Conservation (phyloP, 305 asterid genomes). For the Rubia peregrina region DNA sequence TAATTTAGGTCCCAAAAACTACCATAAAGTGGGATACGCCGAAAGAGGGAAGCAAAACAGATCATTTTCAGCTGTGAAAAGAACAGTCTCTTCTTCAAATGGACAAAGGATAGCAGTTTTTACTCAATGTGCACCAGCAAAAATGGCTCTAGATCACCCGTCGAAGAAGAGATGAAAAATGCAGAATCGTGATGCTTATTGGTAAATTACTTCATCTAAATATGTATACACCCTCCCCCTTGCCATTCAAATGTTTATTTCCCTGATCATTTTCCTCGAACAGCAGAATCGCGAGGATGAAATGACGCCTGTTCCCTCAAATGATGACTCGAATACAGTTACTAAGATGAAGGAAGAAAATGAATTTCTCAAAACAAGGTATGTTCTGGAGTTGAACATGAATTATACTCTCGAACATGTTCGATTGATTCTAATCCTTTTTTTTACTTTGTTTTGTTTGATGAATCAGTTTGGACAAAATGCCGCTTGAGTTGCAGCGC, state of each 20-base stretch:
- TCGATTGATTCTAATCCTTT: background rate
- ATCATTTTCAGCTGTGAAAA: slow-evolving; percentile 22
- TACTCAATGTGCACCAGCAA: slow-evolving; percentile 2
- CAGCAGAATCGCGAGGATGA: slow-evolving; percentile 22
- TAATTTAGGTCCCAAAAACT: slow-evolving; percentile 38
- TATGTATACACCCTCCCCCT: background rate
- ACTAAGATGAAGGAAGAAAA: slow-evolving; percentile 38
- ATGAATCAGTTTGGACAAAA: slow-evolving; percentile 33
- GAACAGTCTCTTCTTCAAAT: slow-evolving; percentile 16
- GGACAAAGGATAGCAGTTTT: slow-evolving; percentile 4
- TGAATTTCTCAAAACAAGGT: slow-evolving; percentile 33
- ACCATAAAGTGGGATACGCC: slow-evolving; percentile 66
- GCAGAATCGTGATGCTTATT: slow-evolving; percentile 15
- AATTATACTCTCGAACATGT: background rate
- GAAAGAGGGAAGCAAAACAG: slow-evolving; percentile 33
- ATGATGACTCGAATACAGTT: slow-evolving; percentile 11
- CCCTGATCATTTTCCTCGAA: background rate
- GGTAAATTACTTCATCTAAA: slow-evolving; percentile 23
- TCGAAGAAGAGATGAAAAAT: slow-evolving; percentile 10
- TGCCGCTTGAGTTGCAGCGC: slow-evolving; percentile 24
- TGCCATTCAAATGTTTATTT: background rate
- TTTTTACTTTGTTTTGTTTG: background rate
- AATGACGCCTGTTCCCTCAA: slow-evolving; percentile 7
- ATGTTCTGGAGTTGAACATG: background rate
- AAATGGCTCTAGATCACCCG: slow-evolving; percentile 9